Evolutionary conservation across 805 yeast species (phyloP).

Genomic region (Candida nitratophila): DNA sequence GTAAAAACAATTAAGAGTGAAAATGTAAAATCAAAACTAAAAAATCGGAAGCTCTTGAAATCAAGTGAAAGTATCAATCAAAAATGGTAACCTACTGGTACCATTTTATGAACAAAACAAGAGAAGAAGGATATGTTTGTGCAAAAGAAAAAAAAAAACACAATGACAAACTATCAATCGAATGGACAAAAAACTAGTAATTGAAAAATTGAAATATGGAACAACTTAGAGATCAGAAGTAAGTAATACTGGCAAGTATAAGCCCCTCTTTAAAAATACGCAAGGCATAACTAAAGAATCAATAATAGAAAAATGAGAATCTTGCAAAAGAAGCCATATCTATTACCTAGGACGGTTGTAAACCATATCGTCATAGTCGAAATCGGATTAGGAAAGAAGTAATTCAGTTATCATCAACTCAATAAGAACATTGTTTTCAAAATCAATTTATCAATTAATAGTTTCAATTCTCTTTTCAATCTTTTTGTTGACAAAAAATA

Average conservation of each 20-base stretch:
- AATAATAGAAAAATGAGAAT: conserved; percentile 23
- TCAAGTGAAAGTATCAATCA: neutral
- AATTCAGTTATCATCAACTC: conserved; percentile 36
- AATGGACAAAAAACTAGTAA: neutral
- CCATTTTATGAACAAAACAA: neutral
- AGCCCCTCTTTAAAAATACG: conserved; percentile 38
- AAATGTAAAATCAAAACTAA: no score
- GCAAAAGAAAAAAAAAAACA: no score
- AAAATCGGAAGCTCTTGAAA: no score
- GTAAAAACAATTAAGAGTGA: neutral
- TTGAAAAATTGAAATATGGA: neutral
- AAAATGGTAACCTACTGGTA: neutral
- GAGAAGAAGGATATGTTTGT: no score
- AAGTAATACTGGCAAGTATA: conserved; percentile 84
- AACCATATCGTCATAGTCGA: conserved; percentile 92
- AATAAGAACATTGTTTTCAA: neutral
- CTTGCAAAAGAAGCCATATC: conserved; percentile 23
- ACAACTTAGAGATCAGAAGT: conserved; percentile 42
- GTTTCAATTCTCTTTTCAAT: no score
- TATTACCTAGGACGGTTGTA: conserved; percentile 35
- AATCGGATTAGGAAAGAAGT: conserved; percentile 88
- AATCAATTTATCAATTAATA: no score
- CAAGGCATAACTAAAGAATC: conserved; percentile 20
- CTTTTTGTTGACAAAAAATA: conserved; percentile 1
- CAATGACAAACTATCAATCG: neutral